Evolutionary conservation across 1,139 yeast genomes (phyloP), one percentile per base, ranked within the genome.

Genomic region (Yamadazyma diospyri): DNA sequence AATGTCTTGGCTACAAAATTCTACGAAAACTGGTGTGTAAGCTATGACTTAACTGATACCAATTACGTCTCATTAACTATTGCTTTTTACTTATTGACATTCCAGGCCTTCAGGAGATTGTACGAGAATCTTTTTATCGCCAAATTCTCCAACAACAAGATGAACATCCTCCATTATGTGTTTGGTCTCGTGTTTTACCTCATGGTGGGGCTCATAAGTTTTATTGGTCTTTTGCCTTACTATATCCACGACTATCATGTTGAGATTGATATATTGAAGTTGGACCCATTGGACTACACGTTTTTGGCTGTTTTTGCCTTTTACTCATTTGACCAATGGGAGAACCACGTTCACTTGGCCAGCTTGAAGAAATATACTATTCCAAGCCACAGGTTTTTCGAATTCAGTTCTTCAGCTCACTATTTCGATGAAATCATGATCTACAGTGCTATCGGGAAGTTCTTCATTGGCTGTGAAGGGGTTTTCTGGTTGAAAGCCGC

Each of bases 151-250:
- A 47, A 52, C 0, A 69, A 94, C 1, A 65, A 71, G 35, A 88
- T 89, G 64, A 86, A 88, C 51, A 41, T 85, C 18, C 64, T 80
- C 3, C 97, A 89, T 55, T 89, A 86, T 48, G 27, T 81, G 1
- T 85, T 76, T 11, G 97, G 97, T 0, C 28, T 84, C 5, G 59
- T 68, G 41, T 88, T 82, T 51, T 89, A 89, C 48, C 0, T 39
- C 2, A 17, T 65, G 45, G 45, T 57, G 35, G 35, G 63, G 42
- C 17, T 40, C 22, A 48, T 50, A 20, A 41, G 47, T 20, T 42
- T 55, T 20, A 41, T 46, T 19, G 46, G 51, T 5, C 32, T 55
- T 25, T 31, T 38, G 8, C 49, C 50, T 10, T 43, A 36, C 30
- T 48, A 32, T 19, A 34, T 28, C 18, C 16, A 30, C 14, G 27